These are phyloP conservation scores for Penicillium psychrosexuale DNA, from an alignment of 2,329 filamentous ascomycete species.

Conservation along the genomic window DNA sequence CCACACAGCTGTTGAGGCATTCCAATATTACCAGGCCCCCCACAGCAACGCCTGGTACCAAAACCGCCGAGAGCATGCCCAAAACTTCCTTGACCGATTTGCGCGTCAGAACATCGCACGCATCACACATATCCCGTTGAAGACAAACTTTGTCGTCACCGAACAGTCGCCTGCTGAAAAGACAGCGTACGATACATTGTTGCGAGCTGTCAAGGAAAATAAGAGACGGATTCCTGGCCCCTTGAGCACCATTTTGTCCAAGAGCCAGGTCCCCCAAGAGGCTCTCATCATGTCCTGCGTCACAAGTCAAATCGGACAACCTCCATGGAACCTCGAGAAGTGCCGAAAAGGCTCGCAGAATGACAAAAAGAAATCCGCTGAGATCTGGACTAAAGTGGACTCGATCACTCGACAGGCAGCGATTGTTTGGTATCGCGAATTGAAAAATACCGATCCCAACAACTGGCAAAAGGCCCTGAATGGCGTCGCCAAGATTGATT, in stretches of 20 bases:
- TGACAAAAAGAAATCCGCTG: neutral
- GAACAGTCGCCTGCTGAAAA: conserved; percentile 49
- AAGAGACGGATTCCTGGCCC: conserved; percentile 26
- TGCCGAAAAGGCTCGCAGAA: conserved; percentile 8
- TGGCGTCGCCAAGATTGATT: neutral
- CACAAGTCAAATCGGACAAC: conserved; percentile 32
- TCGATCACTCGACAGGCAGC: neutral
- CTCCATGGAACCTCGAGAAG: conserved; percentile 25
- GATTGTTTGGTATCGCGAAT: neutral
- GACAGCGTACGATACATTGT: conserved; percentile 55
- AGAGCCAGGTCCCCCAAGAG: conserved; percentile 24
- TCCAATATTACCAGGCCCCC: conserved; percentile 51
- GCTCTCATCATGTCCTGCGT: conserved; percentile 48
- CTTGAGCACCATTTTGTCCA: conserved; percentile 48
- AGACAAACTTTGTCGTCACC: conserved; percentile 46
- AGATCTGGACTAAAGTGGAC: neutral
- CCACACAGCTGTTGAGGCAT: conserved; percentile 50
- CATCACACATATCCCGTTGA: conserved; percentile 45
- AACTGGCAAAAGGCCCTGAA: neutral
- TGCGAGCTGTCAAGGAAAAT: conserved; percentile 49
- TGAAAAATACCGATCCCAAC: neutral
- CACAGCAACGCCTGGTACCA: conserved; percentile 53
- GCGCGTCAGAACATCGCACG: conserved; percentile 49
- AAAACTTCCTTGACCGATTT: conserved; percentile 55
- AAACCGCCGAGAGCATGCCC: conserved; percentile 51